phyloP scores from a whole-genome alignment of 225 moss, liverwort and hornwort species.

The Physcomitrium patens region DNA sequence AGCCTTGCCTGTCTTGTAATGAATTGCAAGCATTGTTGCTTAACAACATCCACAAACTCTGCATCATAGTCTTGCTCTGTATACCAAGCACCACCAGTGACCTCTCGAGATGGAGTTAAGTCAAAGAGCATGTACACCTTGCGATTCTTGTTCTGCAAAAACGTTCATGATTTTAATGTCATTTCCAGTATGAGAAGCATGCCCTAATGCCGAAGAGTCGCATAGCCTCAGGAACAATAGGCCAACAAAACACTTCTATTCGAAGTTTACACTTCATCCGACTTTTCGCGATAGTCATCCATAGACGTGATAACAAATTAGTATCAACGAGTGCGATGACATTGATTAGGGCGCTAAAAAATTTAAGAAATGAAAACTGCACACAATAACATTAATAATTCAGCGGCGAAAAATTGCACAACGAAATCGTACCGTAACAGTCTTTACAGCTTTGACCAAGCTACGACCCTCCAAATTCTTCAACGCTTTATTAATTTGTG shows the following conservation, averaged over 20 bases:
- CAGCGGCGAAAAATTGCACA: constrained; percentile 2
- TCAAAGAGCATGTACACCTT: constrained; percentile 98
- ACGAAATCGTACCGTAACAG: constrained; percentile 62
- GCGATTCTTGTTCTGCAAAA: constrained; percentile 85
- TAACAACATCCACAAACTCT: constrained; percentile 95
- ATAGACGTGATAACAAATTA: not conserved
- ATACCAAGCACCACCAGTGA: constrained; percentile 96
- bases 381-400: not conserved
- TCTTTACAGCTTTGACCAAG: constrained; percentile 92
- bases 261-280: constrained; percentile 6
- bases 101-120: constrained; percentile 90
- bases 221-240: not conserved
- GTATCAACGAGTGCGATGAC: not conserved
- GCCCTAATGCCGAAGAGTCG: constrained; percentile 1
- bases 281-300: not conserved
- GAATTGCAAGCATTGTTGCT: constrained; percentile 90
- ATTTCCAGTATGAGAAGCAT: not conserved
- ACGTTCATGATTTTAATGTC: constrained; percentile 1
- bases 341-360: too few relatives aligned
- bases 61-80: constrained; percentile 96
- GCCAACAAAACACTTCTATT: not conserved
- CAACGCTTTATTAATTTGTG: constrained; percentile 92
- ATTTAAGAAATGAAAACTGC: not conserved
- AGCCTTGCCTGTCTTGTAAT: constrained; percentile 76
- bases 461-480: constrained; percentile 85